phyloP scores from a whole-genome alignment of 108 stramenopile genomes.

The Nitzschia sp. region DNA sequence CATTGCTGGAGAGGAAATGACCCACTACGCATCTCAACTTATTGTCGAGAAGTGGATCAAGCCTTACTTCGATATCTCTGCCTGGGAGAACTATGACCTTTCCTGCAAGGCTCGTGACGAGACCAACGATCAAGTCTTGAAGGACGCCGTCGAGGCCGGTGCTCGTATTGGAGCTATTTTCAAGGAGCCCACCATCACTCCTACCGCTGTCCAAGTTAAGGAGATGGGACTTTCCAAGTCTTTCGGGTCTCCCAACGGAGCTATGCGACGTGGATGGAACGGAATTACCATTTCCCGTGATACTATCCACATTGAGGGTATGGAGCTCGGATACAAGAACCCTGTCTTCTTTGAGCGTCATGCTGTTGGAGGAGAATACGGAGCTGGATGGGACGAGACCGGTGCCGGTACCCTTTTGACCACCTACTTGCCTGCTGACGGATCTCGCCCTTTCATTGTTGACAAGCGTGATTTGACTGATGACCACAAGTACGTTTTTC shows the following conservation, averaged over 20 bases:
- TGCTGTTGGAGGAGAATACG: constrained; percentile 97
- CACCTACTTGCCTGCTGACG: constrained; percentile 88
- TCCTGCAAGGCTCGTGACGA: constrained; percentile 89
- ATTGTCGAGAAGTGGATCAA: constrained; percentile 91
- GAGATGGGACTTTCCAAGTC: constrained; percentile 90
- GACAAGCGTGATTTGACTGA: constrained; percentile 93
- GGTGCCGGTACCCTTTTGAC: constrained; percentile 90
- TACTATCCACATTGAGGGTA: constrained; percentile 98
- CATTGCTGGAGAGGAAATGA: constrained; percentile 97
- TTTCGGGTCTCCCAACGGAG: constrained; percentile 92
- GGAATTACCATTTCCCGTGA: constrained; percentile 95
- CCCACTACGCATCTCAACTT: constrained; percentile 87
- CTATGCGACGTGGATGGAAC: constrained; percentile 96
- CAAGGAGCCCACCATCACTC: constrained; percentile 98
- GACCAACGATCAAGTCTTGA: constrained; percentile 87
- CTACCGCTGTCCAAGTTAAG: constrained; percentile 83
- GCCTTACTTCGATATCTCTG: constrained; percentile 86
- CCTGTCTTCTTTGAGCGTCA: constrained; percentile 96
- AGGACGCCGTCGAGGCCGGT: constrained; percentile 91
- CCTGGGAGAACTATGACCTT: constrained; percentile 90
- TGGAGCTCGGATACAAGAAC: constrained; percentile 94
- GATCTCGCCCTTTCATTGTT: constrained; percentile 81
- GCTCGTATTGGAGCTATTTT: constrained; percentile 90
- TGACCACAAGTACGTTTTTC: constrained; percentile 61
- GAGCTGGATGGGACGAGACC: constrained; percentile 90